Percentiles rank a stretch among this genome's conserved stretches.
These are phyloP conservation scores for Russula virescens DNA, from an alignment of 768 basidiomycete species.

Conservation along the genomic window DNA sequence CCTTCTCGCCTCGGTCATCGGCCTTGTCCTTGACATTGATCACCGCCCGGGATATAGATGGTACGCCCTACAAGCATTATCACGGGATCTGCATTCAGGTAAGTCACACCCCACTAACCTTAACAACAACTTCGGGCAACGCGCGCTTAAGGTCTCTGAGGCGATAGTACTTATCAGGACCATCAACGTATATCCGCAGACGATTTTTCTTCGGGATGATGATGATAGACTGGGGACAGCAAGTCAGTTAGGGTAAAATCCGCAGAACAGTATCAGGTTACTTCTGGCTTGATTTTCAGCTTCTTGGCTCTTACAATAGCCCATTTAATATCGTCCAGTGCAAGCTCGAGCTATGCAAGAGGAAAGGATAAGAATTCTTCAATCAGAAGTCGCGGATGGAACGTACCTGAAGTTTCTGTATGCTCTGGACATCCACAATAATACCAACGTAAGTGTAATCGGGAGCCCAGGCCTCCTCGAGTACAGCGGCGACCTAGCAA, in stretches of 20 bases:
- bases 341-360: conserved; percentile 71
- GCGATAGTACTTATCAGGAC: conserved; percentile 72
- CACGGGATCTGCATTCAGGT: too few relatives aligned
- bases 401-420: conserved; percentile 79
- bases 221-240: conserved; percentile 53
- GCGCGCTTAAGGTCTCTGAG: conserved; percentile 82
- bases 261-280: conserved; percentile 26
- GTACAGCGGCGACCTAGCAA: conserved; percentile 73
- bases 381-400: not conserved
- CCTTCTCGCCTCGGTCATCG: conserved; percentile 71
- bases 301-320: conserved; percentile 83
- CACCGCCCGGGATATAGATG: conserved; percentile 84
- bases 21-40: conserved; percentile 94
- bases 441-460: conserved; percentile 91
- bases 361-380: not conserved
- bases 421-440: conserved; percentile 82
- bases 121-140: conserved; percentile 83
- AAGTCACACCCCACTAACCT: conserved; percentile 42
- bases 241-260: not conserved
- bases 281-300: conserved; percentile 88
- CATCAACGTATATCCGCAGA: conserved; percentile 74
- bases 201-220: conserved; percentile 69
- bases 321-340: conserved; percentile 89
- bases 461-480: conserved; percentile 95
- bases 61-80: conserved; percentile 58